Evolutionary conservation across 352 stramenopile genomes (phyloP).

Genomic region (Blastocystis hominis): DNA sequence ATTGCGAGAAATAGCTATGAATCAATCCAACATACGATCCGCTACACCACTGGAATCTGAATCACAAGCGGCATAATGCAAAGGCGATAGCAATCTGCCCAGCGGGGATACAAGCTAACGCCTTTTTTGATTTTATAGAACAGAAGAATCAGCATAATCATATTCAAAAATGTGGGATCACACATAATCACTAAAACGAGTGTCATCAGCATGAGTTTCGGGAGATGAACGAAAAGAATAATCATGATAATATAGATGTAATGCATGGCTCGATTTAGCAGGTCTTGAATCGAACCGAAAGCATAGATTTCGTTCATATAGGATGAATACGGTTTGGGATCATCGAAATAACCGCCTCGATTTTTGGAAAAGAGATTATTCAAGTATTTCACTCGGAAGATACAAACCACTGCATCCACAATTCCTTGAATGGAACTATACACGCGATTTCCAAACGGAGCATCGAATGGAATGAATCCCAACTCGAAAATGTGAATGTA

Average conservation of each 20-base stretch:
- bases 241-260: constrained; percentile 53
- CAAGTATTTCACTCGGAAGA: not conserved
- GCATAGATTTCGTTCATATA: not conserved
- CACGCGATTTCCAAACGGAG: not conserved
- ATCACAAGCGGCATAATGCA: not conserved
- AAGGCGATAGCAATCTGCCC: constrained; percentile 6
- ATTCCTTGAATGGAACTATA: constrained; percentile 27
- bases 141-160: not conserved
- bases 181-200: constrained; percentile 29
- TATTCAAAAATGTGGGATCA: constrained; percentile 40
- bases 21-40: not conserved
- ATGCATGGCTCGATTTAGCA: not conserved
- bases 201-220: constrained; percentile 15
- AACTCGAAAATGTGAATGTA: not conserved
- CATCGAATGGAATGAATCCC: constrained; percentile 44
- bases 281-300: constrained; percentile 41
- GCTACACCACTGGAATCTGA: constrained; percentile 17
- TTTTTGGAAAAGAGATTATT: not conserved
- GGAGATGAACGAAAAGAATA: constrained; percentile 46
- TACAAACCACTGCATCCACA: not conserved
- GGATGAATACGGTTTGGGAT: not conserved
- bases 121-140: not conserved
- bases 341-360: not conserved
- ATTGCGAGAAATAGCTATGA: constrained; percentile 26
- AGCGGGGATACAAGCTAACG: constrained; percentile 14